phyloP scores from a whole-genome alignment of 1,284 basidiomycete genomes.

The Ustilago xerochloae region DNA sequence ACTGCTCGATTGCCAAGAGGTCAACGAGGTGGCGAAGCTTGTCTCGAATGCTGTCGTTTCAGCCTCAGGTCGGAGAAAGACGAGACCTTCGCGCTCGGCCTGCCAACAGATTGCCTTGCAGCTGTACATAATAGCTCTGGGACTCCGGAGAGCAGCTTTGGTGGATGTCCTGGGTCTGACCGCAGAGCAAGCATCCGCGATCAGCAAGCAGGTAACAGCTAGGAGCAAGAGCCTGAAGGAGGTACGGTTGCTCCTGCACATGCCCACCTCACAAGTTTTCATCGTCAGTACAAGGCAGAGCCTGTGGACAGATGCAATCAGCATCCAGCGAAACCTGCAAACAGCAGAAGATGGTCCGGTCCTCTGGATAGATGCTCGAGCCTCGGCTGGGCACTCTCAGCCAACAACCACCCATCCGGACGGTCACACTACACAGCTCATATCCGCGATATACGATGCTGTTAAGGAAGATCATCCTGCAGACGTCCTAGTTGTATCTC shows the following conservation, averaged over 20 bases:
- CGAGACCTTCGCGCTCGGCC: slow-evolving; percentile 8
- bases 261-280: slow-evolving; percentile 20
- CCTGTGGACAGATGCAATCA: slow-evolving; percentile 12
- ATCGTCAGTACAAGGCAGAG: slow-evolving; percentile 9
- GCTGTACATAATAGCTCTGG: slow-evolving; percentile 11
- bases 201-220: not conserved
- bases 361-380: slow-evolving; percentile 19
- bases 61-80: not conserved
- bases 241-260: slow-evolving; percentile 17
- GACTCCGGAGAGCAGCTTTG: slow-evolving; percentile 29
- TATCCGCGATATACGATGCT: not conserved
- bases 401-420: slow-evolving; percentile 12
- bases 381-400: not conserved
- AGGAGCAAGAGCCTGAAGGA: not conserved
- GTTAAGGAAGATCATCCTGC: not conserved
- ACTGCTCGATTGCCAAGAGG: not conserved
- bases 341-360: not conserved
- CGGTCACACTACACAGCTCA: slow-evolving; percentile 3
- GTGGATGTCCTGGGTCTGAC: slow-evolving; percentile 20
- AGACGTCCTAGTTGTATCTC: slow-evolving; percentile 11
- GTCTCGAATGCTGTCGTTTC: slow-evolving; percentile 3
- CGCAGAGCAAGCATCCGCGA: slow-evolving; percentile 6
- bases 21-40: slow-evolving; percentile 3
- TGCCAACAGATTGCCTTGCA: slow-evolving; percentile 27
- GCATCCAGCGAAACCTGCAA: not conserved